Percentiles rank a stretch among this genome's conserved stretches.
Evolutionary conservation across 163 green algal genomes (phyloP).

Genomic region (Scenedesmus sp.): DNA sequence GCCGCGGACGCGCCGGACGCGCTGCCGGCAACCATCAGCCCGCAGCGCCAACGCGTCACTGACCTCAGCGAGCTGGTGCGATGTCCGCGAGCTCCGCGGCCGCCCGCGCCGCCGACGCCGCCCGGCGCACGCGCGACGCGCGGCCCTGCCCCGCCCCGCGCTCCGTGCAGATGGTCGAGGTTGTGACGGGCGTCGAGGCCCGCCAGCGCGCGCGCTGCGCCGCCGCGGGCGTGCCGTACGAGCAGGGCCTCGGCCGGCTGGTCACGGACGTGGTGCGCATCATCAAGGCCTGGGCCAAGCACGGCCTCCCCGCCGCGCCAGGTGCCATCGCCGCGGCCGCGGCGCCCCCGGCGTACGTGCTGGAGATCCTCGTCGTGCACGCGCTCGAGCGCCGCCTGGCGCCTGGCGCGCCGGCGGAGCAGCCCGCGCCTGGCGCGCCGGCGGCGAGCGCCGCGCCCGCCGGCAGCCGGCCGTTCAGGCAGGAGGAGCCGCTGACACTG

Average conservation of each 20-base stretch:
- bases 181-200: background rate
- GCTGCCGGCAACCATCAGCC: background rate
- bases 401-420: background rate
- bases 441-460: slow-evolving; percentile 4
- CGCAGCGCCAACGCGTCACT: background rate
- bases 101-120: no score
- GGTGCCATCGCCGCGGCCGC: background rate
- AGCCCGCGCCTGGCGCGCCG: background rate
- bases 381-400: background rate
- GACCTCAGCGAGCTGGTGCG: background rate
- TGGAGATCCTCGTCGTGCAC: slow-evolving; percentile 29
- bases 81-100: background rate
- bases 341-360: slow-evolving; percentile 4
- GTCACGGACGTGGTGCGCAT: slow-evolving; percentile 4
- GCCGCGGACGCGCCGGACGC: no score
- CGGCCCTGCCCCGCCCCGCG: background rate
- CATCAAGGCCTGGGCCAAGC: slow-evolving; percentile 32
- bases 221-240: no score
- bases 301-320: background rate
- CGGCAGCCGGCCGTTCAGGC: background rate
- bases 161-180: background rate
- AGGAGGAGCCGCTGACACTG: no score
- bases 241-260: background rate
- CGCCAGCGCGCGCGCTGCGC: background rate
- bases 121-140: no score